A percentile compares a stretch with the other conserved stretches of the same genome.
Evolutionary conservation across 345 rosid species (phyloP).

Genomic region (Citrus sp.): DNA sequence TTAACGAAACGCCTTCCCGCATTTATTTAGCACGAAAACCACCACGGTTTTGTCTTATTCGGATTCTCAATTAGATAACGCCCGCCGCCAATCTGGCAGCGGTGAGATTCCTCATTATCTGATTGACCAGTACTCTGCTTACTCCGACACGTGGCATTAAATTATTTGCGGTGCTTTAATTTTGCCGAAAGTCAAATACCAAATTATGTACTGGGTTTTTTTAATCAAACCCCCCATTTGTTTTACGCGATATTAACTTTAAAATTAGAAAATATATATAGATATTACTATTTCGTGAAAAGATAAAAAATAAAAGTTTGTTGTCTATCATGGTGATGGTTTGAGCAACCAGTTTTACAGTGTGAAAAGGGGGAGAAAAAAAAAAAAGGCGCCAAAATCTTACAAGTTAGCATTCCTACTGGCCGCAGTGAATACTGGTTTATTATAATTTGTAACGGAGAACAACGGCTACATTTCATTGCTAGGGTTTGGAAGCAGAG

Average conservation of each 20-base stretch:
- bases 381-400: background rate
- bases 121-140: background rate
- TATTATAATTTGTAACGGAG: background rate
- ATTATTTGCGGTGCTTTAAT: background rate
- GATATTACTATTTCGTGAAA: background rate
- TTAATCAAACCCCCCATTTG: background rate
- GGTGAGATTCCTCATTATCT: background rate
- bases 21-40: background rate
- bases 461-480: background rate
- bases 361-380: background rate
- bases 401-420: background rate
- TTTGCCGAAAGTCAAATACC: no score
- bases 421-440: background rate
- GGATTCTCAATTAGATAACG: background rate
- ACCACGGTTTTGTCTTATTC: background rate
- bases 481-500: constrained; percentile 14
- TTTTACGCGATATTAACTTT: background rate
- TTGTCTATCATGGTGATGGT: background rate
- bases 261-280: background rate
- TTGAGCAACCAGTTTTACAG: no score
- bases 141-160: background rate
- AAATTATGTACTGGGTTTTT: background rate
- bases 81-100: background rate
- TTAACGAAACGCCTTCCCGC: background rate
- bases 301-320: background rate